These are phyloP conservation scores for Pseudovirgaria hyperparasitica DNA, from an alignment of 2,329 filamentous ascomycete species.

Conservation along the genomic window DNA sequence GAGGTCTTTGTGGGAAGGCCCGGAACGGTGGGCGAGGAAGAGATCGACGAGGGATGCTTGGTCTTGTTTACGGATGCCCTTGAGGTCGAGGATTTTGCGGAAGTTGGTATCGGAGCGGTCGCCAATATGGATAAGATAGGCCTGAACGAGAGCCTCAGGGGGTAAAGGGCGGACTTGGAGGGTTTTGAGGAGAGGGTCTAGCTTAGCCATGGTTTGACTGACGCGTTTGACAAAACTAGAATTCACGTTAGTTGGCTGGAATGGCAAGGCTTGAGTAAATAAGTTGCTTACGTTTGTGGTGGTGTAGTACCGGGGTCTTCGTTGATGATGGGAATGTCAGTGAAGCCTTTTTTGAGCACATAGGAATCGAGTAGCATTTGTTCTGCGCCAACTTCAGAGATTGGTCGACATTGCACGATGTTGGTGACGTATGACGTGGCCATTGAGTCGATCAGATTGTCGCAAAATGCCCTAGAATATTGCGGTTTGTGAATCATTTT, in stretches of 20 bases:
- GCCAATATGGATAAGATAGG: conserved; percentile 92
- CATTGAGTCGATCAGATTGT: conserved; percentile 85
- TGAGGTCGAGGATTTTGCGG: conserved; percentile 88
- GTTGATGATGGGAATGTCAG: conserved; percentile 52
- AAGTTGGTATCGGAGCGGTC: conserved; percentile 93
- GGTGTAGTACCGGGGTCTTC: conserved; percentile 45
- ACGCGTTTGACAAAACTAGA: conserved; percentile 74
- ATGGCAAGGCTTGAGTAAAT: conserved; percentile 10
- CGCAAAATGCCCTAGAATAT: conserved; percentile 87
- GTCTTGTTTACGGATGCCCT: conserved; percentile 74
- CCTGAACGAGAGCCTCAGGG: conserved; percentile 87
- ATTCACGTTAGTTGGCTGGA: conserved; percentile 12
- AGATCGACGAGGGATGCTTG: conserved; percentile 75
- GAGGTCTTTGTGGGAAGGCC: conserved; percentile 53
- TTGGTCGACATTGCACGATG: conserved; percentile 77
- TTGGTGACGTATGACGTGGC: conserved; percentile 68
- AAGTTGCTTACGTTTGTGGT: conserved; percentile 29
- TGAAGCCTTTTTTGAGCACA: conserved; percentile 67
- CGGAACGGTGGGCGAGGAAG: conserved; percentile 72
- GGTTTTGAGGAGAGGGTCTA: conserved; percentile 90
- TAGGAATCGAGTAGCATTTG: conserved; percentile 98
- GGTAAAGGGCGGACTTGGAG: conserved; percentile 86
- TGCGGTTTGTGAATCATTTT: conserved; percentile 74
- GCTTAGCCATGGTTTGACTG: conserved; percentile 67
- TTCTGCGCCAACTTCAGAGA: conserved; percentile 88